A percentile compares a stretch with the other conserved stretches of the same genome.
Conservation (phyloP, 306 rosid genomes). For the Begonia masoniana region DNA sequence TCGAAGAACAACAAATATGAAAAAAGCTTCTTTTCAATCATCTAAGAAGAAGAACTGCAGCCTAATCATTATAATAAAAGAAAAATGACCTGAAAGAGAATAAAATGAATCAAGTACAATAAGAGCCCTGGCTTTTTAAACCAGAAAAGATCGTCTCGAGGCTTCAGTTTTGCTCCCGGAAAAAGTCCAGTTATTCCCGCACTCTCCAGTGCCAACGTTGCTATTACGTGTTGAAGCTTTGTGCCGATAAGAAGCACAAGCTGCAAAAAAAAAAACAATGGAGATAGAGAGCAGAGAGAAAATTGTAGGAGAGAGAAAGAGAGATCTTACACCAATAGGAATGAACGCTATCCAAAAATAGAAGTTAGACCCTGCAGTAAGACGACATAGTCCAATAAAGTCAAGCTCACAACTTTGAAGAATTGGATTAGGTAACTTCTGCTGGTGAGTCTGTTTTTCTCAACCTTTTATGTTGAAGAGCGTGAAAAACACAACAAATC, state of each 20-base stretch:
- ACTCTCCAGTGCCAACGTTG: constrained; percentile 87
- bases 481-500: not conserved
- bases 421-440: too few species aligned
- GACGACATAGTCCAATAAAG: constrained; percentile 4
- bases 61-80: not conserved
- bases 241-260: constrained; percentile 92
- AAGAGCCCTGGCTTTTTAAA: constrained; percentile 87
- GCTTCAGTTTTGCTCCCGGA: constrained; percentile 62
- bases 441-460: too few species aligned
- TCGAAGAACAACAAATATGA: constrained; percentile 5
- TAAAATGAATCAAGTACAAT: constrained; percentile 83
- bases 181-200: constrained; percentile 48
- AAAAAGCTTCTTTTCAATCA: not conserved
- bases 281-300: not conserved
- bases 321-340: constrained; percentile 64
- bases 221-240: constrained; percentile 83
- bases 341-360: constrained; percentile 95
- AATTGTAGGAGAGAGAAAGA: constrained; percentile 4
- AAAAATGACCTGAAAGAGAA: constrained; percentile 74
- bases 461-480: not conserved
- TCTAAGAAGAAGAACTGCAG: constrained; percentile 3
- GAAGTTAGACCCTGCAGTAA: constrained; percentile 73
- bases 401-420: not conserved
- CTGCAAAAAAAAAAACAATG: constrained; percentile 28
- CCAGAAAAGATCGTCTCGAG: constrained; percentile 97